Evolutionary conservation across 352 stramenopile genomes (phyloP), one percentile per base, ranked within the genome.

Genomic region (Poterioochromonas sp.): DNA sequence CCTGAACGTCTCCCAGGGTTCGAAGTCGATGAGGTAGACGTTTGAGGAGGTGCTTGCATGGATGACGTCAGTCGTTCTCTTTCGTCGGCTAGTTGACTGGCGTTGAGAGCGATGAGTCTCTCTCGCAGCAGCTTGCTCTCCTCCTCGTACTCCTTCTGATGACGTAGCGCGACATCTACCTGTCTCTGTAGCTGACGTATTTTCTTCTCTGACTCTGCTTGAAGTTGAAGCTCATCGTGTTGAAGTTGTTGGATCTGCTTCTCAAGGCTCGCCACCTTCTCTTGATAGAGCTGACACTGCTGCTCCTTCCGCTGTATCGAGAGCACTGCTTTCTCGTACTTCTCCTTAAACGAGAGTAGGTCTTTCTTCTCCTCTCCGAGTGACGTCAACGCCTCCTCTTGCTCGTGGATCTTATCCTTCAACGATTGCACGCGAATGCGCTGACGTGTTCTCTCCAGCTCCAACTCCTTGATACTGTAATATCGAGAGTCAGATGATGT

Each of bases 171-270:
- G 5, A 8, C 60, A 22, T 69, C 60, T 18, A 69, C 26, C 60
- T 69, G 60, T 22, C 60, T 69, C 60, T 69, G 60, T 22, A 69
- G 60, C 60, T 69, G 60, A 18, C 22, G 5, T 8, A 69, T 41
- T 41, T 22, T 35, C 60, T 69, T 69, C 29, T 69, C 60, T 8
- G 8, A 41, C 8, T 8, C 26, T 26, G 8, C 8, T 26, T 69
- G 60, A 15, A 26, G 8, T 26, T 26, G 60, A 8, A 41, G 29
- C 8, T 69, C 60, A 35, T 8, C 35, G 8, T 41, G 8, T 69
- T 22, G 8, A 8, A 22, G 8, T 8, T 8, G 8, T 8, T 8
- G 5, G 5, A 22, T 22, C 60, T 69, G 8, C 60, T 69, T 69
- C 60, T 69, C 35, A 8, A 69, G 60, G 8, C 8, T 18, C 60